phyloP scores from a whole-genome alignment of 2,329 filamentous ascomycete genomes.

The Fusarium aywerte region DNA sequence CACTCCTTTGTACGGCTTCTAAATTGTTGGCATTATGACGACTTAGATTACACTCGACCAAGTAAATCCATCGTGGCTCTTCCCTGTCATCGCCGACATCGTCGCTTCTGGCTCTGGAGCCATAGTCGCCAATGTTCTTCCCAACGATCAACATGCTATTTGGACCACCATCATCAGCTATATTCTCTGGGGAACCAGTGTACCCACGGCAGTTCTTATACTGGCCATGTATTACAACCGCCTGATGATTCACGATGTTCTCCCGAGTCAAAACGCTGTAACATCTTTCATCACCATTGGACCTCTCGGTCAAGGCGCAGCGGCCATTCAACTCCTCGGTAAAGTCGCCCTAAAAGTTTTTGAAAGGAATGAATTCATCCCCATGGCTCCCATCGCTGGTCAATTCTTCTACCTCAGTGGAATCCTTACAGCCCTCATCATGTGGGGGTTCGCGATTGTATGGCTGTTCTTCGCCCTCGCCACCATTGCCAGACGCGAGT shows the following conservation, averaged over 20 bases:
- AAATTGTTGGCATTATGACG: neutral
- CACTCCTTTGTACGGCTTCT: constrained; percentile 43
- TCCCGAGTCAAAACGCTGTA: constrained; percentile 69
- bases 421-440: constrained; percentile 49
- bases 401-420: constrained; percentile 66
- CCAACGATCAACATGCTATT: constrained; percentile 60
- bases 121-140: constrained; percentile 65
- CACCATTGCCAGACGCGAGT: constrained; percentile 44
- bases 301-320: constrained; percentile 71
- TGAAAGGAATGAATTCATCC: constrained; percentile 45
- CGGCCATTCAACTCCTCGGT: constrained; percentile 58
- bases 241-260: constrained; percentile 68
- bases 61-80: constrained; percentile 69
- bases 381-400: constrained; percentile 59
- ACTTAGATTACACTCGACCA: constrained; percentile 41
- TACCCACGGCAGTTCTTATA: constrained; percentile 62
- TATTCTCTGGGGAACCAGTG: constrained; percentile 69
- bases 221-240: constrained; percentile 71
- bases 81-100: constrained; percentile 71
- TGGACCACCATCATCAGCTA: constrained; percentile 68
- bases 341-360: constrained; percentile 52
- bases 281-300: constrained; percentile 71
- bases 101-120: constrained; percentile 69
- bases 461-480: constrained; percentile 51
- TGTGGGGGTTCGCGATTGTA: constrained; percentile 51